Conservation (phyloP, 2,329 filamentous ascomycete genomes). For the Pestalotiopsis sp. region DNA sequence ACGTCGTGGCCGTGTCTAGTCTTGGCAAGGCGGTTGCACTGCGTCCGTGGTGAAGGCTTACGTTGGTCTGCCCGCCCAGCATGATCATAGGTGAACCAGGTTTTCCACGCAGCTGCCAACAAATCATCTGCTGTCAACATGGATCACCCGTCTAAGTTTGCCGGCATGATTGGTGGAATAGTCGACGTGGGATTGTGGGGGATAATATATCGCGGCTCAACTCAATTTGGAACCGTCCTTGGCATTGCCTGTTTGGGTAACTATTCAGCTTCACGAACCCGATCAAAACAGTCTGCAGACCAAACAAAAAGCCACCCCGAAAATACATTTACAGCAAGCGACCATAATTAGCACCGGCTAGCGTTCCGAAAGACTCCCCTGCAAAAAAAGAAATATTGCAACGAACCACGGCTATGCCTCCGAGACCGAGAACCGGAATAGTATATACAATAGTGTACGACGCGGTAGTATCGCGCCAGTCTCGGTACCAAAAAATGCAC, state of each 20-base stretch:
- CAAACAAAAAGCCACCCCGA: no score
- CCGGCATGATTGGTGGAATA: conserved; percentile 7
- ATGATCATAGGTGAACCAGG: not conserved
- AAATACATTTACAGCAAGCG: no score
- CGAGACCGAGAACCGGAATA: not conserved
- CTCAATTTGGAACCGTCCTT: conserved; percentile 11
- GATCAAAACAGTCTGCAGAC: no score
- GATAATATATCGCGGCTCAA: conserved; percentile 11
- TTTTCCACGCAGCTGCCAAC: not conserved
- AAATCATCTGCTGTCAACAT: not conserved
- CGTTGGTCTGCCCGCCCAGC: not conserved
- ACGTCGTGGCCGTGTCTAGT: not conserved
- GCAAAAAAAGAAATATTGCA: not conserved
- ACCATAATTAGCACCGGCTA: not conserved
- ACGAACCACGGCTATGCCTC: not conserved
- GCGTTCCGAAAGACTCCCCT: not conserved
- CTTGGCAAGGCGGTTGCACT: conserved; percentile 11
- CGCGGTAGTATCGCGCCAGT: not conserved
- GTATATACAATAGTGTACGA: not conserved
- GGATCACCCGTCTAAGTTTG: not conserved
- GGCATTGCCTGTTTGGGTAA: not conserved
- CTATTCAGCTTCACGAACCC: not conserved
- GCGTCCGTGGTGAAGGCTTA: conserved; percentile 6
- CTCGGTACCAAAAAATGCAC: not conserved
- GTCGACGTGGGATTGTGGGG: not conserved